phyloP scores from a whole-genome alignment of 140 eudicot species.

The Flaveria floridana region DNA sequence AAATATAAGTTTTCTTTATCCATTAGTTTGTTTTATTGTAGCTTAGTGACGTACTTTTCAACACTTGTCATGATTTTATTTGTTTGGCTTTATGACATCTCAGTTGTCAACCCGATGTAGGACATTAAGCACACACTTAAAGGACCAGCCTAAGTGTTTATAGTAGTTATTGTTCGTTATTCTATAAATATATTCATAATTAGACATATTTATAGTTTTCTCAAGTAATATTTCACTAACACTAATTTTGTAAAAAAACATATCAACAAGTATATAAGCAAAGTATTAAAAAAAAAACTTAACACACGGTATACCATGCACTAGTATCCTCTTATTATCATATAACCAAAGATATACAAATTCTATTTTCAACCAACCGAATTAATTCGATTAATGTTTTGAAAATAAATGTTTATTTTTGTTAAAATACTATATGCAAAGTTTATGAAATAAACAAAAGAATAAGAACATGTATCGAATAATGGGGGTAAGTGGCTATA shows the following conservation, averaged over 20 bases:
- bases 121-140: not conserved
- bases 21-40: too few species aligned
- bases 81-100: too few species aligned
- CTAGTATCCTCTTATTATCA: not conserved
- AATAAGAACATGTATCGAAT: conserved; percentile 1
- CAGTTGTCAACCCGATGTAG: not conserved
- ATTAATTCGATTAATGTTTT: not conserved
- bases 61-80: too few species aligned
- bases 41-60: too few species aligned
- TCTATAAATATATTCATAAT: not conserved
- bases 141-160: not conserved
- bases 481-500: conserved; percentile 22
- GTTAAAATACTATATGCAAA: not conserved
- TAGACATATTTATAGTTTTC: too few species aligned
- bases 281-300: too few species aligned
- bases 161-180: not conserved
- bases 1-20: too few species aligned
- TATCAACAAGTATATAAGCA: not conserved
- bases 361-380: not conserved
- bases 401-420: not conserved
- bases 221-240: not conserved
- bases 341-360: not conserved
- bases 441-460: not conserved
- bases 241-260: too few species aligned
- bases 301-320: not conserved